Evolutionary conservation across 2,329 filamentous ascomycete genomes (phyloP), one percentile per base, ranked within the genome.

Genomic region (Harringtonia lauricola): DNA sequence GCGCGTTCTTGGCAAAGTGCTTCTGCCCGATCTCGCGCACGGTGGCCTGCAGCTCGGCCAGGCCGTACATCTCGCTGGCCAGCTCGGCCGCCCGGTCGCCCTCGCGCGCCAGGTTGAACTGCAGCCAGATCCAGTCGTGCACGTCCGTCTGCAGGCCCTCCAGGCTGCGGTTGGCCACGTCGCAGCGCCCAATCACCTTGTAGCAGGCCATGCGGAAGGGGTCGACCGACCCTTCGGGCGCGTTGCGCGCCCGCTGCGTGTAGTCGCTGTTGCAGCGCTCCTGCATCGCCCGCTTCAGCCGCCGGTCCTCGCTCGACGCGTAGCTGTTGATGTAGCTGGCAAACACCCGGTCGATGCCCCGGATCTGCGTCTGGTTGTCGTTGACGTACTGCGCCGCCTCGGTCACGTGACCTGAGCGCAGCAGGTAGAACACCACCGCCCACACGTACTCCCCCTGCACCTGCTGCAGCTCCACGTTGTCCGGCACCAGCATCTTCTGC

Each of bases 121-220:
- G 80, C 44, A 83, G 68, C 80, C 80, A 84, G 56, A 81, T 73
- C 75, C 78, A 83, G 61, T 84, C 80, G 55, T 81, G 76, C 47
- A 83, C 75, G 46, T 79, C 76, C 14, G 72, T 76, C 54, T 75
- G 76, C 30, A 83, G 64, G 37, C 73, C 74, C 21, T 81, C 77
- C 26, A 83, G 61, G 52, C 71, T 77, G 49, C 80, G 74, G 60
- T 80, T 79, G 56, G 66, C 69, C 22, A 84, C 65, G 54, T 83
- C 80, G 53, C 79, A 82, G 37, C 80, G 87, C 37, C 94, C 92
- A 54, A 98, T 83, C 49, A 98, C 81, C 71, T 98, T 96, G 72
- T 96, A 96, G 61, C 92, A 95, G 39, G 90, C 89, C 79, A 95
- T 89, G 43, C 88, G 81, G 67, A 94, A 98, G 22, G 92, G 92